Percentiles rank a stretch among this genome's conserved stretches.
Evolutionary conservation across 257 asterid genomes (phyloP).

Genomic region (Solanum dulcamara): DNA sequence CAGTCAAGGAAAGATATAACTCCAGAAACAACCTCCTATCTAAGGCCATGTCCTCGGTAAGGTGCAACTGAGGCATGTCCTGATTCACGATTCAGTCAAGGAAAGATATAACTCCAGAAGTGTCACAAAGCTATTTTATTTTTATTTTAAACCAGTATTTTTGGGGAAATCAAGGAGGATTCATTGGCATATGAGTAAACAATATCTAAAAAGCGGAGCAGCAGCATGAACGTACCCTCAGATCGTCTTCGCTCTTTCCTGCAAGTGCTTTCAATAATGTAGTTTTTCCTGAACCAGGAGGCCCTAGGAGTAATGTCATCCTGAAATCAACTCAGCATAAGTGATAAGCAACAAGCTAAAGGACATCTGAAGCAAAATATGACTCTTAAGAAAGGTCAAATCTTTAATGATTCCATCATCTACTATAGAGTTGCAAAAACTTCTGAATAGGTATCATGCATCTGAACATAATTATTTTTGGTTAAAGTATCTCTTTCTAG

Average conservation of each 20-base stretch:
- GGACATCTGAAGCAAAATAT: background rate
- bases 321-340: conserved; percentile 18
- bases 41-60: too few species aligned
- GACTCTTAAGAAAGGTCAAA: background rate
- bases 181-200: background rate
- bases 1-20: background rate
- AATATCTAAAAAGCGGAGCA: background rate
- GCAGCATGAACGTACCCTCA: conserved; percentile 32
- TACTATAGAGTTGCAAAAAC: background rate
- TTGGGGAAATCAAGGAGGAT: background rate
- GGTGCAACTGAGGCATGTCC: too few species aligned
- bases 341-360: background rate
- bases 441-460: background rate
- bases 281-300: conserved; percentile 91
- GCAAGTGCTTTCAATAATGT: conserved; percentile 66
- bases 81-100: background rate
- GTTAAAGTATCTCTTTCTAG: background rate
- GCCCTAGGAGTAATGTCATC: conserved; percentile 83
- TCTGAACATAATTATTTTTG: background rate
- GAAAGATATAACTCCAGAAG: background rate
- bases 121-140: background rate
- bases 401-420: background rate
- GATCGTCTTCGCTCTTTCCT: conserved; percentile 68
- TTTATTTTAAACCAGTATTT: too few species aligned
- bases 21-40: background rate